Evolutionary conservation across 108 stramenopile genomes (phyloP), one percentile per base, ranked within the genome.

Genomic region (Schizochytrium sp.): DNA sequence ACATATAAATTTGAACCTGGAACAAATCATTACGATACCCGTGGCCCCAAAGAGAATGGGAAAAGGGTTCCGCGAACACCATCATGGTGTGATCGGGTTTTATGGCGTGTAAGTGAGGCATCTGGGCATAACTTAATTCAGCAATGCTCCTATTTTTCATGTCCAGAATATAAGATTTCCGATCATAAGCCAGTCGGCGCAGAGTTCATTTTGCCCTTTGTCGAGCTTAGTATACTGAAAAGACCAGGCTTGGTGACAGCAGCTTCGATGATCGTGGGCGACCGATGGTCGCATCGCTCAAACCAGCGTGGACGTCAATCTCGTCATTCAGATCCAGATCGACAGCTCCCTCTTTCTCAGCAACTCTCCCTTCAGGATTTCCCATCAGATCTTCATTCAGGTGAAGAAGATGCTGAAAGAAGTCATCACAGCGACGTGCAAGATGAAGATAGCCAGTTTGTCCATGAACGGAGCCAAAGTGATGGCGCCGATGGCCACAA

Each of bases 111-210:
- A n/a, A 19, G 53, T 19, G 50, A 47, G 4, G 7, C 46, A 12
- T 4, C n/a, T 12, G 46, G 49, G 13, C 47, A 38, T 19, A 83
- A 83, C 73, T n/a, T n/a, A n/a, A 53, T 83, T 50, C 73, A 83
- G 73, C 73, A 53, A 8, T 83, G 73, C 50, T 53, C 49, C 8
- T 83, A 83, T 38, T 83, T 17, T 83, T 83, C 73, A 28, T 83
- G 49, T 50, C 15, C 46, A 8, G 50, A 53, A 8, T 47, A 53
- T 8, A 17, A 38, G 45, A 83, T 83, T 38, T 83, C 73, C 13
- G 73, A 83, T 50, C 73, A 83, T 19, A 83, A 53, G 73, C 73
- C 73, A 19, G 73, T 83, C 5, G 73, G 49, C 49, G 46, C 73
- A 19, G 73, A 83, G 0, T 83, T 83, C 50, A 50, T 83, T 19